Conservation (phyloP, 257 asterid species). For the Galeopsis tetrahit region DNA sequence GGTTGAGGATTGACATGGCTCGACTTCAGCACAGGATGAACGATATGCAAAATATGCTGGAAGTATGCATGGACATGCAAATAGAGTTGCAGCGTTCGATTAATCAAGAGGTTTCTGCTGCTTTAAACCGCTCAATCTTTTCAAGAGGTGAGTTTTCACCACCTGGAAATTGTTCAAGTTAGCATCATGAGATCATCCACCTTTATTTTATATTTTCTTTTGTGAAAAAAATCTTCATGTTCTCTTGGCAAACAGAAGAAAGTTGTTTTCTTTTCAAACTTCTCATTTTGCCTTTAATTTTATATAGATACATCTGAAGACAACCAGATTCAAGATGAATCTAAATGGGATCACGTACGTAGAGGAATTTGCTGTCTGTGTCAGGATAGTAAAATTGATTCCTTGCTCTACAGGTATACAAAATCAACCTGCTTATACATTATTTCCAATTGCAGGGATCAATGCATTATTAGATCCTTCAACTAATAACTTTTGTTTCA, state of each 20-base stretch:
- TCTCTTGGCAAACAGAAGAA: neutral
- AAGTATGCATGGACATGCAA: slow-evolving; percentile 91
- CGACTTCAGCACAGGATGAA: slow-evolving; percentile 82
- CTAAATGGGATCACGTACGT: slow-evolving; percentile 63
- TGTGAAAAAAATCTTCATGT: neutral
- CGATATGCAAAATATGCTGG: slow-evolving; percentile 80
- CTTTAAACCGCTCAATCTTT: slow-evolving; percentile 58
- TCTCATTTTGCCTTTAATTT: slow-evolving; percentile 11
- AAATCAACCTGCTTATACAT: neutral
- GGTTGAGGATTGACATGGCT: slow-evolving; percentile 74
- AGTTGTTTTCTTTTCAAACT: neutral
- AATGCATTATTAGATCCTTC: no score
- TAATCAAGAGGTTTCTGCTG: slow-evolving; percentile 83
- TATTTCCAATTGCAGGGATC: slow-evolving; percentile 45
- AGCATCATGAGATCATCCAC: neutral
- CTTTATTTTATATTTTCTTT: neutral
- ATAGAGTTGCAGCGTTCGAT: slow-evolving; percentile 74
- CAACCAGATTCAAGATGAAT: slow-evolving; percentile 40
- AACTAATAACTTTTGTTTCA: no score
- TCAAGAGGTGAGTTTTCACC: slow-evolving; percentile 51
- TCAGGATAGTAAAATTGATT: slow-evolving; percentile 52
- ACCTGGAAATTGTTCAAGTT: neutral
- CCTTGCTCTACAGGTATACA: slow-evolving; percentile 75
- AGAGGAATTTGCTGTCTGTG: slow-evolving; percentile 82
- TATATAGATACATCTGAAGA: slow-evolving; percentile 42